phyloP scores from a whole-genome alignment of 345 rosid species.

The Gossypium bickii region DNA sequence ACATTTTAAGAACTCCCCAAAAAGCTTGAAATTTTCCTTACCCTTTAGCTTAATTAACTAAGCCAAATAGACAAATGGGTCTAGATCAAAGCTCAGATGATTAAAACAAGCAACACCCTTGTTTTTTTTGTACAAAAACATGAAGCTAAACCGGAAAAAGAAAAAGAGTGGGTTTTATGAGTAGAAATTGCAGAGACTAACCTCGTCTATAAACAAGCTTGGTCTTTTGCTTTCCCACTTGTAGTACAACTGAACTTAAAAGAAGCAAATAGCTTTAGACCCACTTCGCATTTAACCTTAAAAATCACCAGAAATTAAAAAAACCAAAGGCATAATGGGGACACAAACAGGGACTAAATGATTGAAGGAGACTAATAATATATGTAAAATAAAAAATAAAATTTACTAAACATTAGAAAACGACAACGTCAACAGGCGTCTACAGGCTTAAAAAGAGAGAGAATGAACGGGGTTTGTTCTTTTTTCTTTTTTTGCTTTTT shows the following conservation, averaged over 20 bases:
- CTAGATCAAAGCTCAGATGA: background rate
- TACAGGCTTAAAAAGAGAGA: background rate
- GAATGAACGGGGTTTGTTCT: background rate
- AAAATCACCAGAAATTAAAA: background rate
- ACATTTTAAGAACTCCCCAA: background rate
- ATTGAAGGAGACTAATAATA: background rate
- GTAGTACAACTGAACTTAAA: background rate
- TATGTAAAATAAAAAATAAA: background rate
- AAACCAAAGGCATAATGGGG: background rate
- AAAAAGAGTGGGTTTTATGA: background rate
- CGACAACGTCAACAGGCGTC: background rate
- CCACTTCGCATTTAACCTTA: slow-evolving; percentile 11
- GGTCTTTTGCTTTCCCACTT: background rate
- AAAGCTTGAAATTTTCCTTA: slow-evolving; percentile 3
- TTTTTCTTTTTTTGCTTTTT: background rate
- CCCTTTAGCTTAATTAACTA: background rate
- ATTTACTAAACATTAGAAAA: background rate
- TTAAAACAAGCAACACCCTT: background rate
- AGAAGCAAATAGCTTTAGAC: background rate
- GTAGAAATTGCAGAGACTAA: slow-evolving; percentile 8
- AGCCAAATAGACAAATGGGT: background rate
- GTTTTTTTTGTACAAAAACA: background rate
- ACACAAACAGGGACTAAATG: background rate
- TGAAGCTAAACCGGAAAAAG: background rate
- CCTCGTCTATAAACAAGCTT: background rate